Conservation (phyloP, 1,284 basidiomycete genomes). For the Abortiporus biennis region DNA sequence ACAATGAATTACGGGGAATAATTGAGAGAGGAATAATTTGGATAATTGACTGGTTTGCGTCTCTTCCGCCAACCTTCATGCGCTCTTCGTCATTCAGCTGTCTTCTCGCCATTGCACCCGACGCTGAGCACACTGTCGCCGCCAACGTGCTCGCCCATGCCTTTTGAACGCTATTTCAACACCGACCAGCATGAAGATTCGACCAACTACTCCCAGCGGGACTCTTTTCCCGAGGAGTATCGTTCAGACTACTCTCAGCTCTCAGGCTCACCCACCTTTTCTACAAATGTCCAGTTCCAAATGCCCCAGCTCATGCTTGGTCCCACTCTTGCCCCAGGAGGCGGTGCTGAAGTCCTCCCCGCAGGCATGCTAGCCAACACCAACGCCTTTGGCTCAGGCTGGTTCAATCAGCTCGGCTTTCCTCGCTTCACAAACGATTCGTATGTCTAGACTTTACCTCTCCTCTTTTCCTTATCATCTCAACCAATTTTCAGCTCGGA, state of each 20-base stretch:
- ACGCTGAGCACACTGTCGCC: too few relatives aligned
- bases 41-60: too few relatives aligned
- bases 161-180: slow-evolving; percentile 33
- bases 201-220: slow-evolving; percentile 3
- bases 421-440: too few relatives aligned
- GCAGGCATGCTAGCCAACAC: slow-evolving; percentile 34
- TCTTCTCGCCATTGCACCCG: too few relatives aligned
- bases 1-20: too few relatives aligned
- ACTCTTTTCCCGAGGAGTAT: slow-evolving; percentile 5
- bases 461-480: not conserved
- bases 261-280: too few relatives aligned
- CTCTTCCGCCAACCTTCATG: too few relatives aligned
- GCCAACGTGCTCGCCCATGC: slow-evolving; percentile 25
- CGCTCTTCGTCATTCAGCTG: too few relatives aligned
- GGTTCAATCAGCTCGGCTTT: slow-evolving; percentile 46
- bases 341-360: slow-evolving; percentile 63
- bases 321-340: slow-evolving; percentile 59
- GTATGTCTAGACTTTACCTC: slow-evolving; percentile 6
- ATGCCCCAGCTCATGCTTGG: slow-evolving; percentile 60
- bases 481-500: not conserved
- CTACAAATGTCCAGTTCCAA: slow-evolving; percentile 46
- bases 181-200: slow-evolving; percentile 14
- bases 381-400: slow-evolving; percentile 31
- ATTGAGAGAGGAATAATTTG: too few relatives aligned
- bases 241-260: slow-evolving; percentile 5